Evolutionary conservation across 129 eudicot genomes (phyloP).

Genomic region (Lonicera japonica): DNA sequence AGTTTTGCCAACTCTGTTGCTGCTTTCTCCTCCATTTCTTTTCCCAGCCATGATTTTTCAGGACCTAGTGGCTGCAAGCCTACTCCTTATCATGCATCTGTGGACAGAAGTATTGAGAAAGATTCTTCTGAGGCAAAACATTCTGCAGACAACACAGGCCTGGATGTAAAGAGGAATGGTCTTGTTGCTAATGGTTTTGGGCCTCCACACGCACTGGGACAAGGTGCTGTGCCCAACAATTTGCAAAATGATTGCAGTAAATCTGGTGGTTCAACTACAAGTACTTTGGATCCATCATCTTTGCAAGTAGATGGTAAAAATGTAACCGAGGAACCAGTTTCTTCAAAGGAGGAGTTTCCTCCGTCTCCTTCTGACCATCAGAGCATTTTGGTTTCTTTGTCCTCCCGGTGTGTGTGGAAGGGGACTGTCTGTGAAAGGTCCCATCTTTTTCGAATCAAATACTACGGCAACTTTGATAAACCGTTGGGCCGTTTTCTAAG

Average conservation of each 20-base stretch:
- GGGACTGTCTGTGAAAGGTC: constrained; percentile 98
- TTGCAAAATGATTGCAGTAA: constrained; percentile 16
- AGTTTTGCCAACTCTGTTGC: constrained; percentile 1
- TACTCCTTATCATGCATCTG: constrained; percentile 17
- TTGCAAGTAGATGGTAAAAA: constrained; percentile 32
- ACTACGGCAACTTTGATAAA: constrained; percentile 86
- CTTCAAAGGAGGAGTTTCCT: constrained; percentile 80
- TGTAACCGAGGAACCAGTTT: constrained; percentile 27
- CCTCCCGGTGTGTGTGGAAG: constrained; percentile 97
- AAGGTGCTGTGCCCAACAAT: constrained; percentile 9
- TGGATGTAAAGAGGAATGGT: constrained; percentile 7
- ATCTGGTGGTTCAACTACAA: constrained; percentile 9
- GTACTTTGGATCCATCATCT: constrained; percentile 20
- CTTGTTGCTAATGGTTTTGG: constrained; percentile 23
- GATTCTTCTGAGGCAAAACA: constrained; percentile 20
- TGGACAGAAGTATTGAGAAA: constrained; percentile 8
- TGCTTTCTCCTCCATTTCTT: constrained; percentile 15
- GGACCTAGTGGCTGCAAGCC: constrained; percentile 10
- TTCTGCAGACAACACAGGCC: constrained; percentile 18
- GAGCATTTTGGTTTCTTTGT: constrained; percentile 89
- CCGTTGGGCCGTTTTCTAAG: constrained; percentile 92
- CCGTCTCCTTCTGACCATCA: constrained; percentile 94
- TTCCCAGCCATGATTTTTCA: constrained; percentile 5
- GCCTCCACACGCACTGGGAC: constrained; percentile 2
- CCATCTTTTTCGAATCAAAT: constrained; percentile 89